Conservation (phyloP, 176 grass and related monocot genomes). For the Aegilops tauschii region DNA sequence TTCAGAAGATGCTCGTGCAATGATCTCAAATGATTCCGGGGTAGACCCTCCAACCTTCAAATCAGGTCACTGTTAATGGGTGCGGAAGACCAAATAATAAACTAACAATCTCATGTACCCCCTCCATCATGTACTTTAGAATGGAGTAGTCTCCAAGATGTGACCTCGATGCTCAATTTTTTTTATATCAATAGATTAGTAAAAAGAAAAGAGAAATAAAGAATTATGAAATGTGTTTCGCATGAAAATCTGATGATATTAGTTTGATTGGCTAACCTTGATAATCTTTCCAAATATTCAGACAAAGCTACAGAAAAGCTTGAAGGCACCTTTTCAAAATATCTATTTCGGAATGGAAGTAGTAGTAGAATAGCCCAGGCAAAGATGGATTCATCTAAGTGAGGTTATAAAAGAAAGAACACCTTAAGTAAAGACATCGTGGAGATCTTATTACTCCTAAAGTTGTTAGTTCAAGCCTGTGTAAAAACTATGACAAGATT, state of each 20-base stretch:
- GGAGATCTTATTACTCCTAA: slow-evolving; percentile 5
- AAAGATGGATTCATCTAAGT: background rate
- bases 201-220: background rate
- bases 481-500: background rate
- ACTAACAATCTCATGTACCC: background rate
- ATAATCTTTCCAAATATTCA: background rate
- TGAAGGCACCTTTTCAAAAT: background rate
- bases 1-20: slow-evolving; percentile 73
- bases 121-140: background rate
- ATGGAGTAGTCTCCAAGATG: background rate
- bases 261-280: background rate
- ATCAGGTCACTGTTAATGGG: slow-evolving; percentile 23
- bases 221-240: background rate
- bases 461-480: background rate
- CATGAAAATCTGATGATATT: background rate
- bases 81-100: background rate
- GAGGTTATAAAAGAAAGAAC: background rate
- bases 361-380: background rate
- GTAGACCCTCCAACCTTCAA: slow-evolving; percentile 62
- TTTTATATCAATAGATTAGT: background rate
- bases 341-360: background rate
- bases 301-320: background rate
- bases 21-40: slow-evolving; percentile 68
- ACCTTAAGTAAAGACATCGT: background rate
- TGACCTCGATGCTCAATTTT: background rate